Evolutionary conservation across 106 monocot genomes (phyloP).

Genomic region (Phalaenopsis equestris): DNA sequence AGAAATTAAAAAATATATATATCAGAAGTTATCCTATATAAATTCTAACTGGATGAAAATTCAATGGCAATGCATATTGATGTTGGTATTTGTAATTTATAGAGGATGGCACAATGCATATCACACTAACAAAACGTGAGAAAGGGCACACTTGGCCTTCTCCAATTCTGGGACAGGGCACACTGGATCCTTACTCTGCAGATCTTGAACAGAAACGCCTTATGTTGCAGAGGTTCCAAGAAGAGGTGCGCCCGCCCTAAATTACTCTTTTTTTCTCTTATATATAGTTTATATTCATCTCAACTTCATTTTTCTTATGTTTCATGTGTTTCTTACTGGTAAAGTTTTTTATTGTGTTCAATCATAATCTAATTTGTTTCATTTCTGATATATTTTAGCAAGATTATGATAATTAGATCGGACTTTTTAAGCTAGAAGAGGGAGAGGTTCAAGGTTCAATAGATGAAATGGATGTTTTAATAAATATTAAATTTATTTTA

Average conservation of each 20-base stretch:
- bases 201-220: constrained; percentile 93
- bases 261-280: background rate
- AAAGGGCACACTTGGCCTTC: constrained; percentile 89
- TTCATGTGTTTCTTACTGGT: no score
- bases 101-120: constrained; percentile 89
- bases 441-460: no score
- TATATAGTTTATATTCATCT: background rate
- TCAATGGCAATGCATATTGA: background rate
- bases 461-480: no score
- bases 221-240: constrained; percentile 99
- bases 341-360: background rate
- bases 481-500: no score
- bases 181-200: constrained; percentile 61
- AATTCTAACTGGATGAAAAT: background rate
- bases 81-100: constrained; percentile 5
- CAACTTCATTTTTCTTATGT: background rate
- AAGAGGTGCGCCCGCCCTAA: constrained; percentile 46
- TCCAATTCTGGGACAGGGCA: constrained; percentile 71
- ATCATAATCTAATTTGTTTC: background rate
- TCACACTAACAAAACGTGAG: constrained; percentile 83
- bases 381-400: background rate
- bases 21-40: background rate
- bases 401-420: no score
- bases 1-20: no score
- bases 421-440: no score